Evolutionary conservation across 495 filamentous ascomycete genomes (phyloP), one percentile per base, ranked within the genome.

Genomic region (Podospora fimiseda): DNA sequence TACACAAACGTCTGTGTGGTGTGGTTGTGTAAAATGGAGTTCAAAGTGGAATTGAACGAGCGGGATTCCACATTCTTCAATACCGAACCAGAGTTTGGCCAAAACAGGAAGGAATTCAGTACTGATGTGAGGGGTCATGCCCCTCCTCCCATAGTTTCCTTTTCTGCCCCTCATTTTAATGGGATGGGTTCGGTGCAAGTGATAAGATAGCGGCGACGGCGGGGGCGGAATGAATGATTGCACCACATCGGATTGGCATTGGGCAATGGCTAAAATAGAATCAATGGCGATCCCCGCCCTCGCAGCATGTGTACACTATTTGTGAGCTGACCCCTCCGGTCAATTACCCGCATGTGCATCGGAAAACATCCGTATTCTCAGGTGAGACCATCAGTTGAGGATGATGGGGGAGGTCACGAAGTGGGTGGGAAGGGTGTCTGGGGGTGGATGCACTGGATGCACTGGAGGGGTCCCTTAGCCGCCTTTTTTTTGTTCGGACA

Each of bases 181-280:
- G 27, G 50, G 48, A 52, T 52, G 39, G 52, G 56, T n/a, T n/a
- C n/a, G n/a, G n/a, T n/a, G n/a, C 11, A 11, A 52, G 56, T 59
- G 60, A 62, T 62, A 62, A 62, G 60, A 62, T 62, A 62, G 55
- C 24, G 56, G 48, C 21, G 57, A n/a, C n/a, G n/a, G n/a, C n/a
- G 50, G 44, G 44, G 27, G 44, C 15, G 33, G 23, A 16, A 14
- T 23, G n/a, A 7, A 43, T 42, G 16, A 45, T 45, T 5, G 27
- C 11, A 33, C 27, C 27, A 33, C 27, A n/a, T n/a, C n/a, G n/a
- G n/a, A n/a, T n/a, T n/a, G n/a, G n/a, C n/a, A n/a, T n/a, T n/a
- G n/a, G 21, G 50, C 50, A 19, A 36, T 20, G 13, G 27, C 39
- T 21, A 52, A 16, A 52, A 52, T 30, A 22, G 50, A 42, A 15